A percentile compares a stretch with the other conserved stretches of the same genome.
phyloP scores from a whole-genome alignment of 768 basidiomycete species.

The Amanita phalloides region DNA sequence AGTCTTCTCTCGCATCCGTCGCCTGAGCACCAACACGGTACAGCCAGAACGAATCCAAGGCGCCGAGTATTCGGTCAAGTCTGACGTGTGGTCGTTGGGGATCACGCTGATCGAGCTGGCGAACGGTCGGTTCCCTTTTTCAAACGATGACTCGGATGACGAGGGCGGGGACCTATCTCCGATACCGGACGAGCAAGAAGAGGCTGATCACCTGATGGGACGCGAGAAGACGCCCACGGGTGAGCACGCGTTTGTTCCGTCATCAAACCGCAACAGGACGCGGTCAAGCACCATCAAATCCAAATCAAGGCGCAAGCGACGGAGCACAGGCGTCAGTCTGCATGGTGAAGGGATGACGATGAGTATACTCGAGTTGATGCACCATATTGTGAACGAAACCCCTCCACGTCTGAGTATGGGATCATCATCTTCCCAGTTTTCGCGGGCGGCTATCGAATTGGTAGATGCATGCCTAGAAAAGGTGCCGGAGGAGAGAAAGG shows the following conservation, averaged over 20 bases:
- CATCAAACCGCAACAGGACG: not conserved
- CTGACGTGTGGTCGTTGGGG: constrained; percentile 98
- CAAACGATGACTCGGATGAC: constrained; percentile 63
- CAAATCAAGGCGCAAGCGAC: constrained; percentile 53
- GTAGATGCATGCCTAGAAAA: constrained; percentile 87
- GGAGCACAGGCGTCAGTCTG: constrained; percentile 84
- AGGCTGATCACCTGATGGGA: not conserved
- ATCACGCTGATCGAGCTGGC: constrained; percentile 96
- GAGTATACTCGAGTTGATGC: constrained; percentile 92
- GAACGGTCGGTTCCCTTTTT: constrained; percentile 96
- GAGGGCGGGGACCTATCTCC: not conserved
- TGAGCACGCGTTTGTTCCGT: constrained; percentile 9
- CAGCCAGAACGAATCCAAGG: constrained; percentile 99
- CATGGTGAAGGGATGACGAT: constrained; percentile 96
- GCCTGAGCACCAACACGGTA: not conserved
- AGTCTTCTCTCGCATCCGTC: not conserved
- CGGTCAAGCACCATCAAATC: not conserved
- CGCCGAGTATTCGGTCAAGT: constrained; percentile 96
- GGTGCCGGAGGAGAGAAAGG: constrained; percentile 72
- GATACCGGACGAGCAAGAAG: not conserved
- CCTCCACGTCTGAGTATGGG: constrained; percentile 77
- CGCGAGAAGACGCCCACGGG: constrained; percentile 44
- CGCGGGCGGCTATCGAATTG: constrained; percentile 68
- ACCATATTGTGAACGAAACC: constrained; percentile 98
- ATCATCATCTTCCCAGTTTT: constrained; percentile 35